These are phyloP conservation scores for Lignosus rhinocerotis DNA, from an alignment of 1,284 basidiomycete species.

Conservation along the genomic window DNA sequence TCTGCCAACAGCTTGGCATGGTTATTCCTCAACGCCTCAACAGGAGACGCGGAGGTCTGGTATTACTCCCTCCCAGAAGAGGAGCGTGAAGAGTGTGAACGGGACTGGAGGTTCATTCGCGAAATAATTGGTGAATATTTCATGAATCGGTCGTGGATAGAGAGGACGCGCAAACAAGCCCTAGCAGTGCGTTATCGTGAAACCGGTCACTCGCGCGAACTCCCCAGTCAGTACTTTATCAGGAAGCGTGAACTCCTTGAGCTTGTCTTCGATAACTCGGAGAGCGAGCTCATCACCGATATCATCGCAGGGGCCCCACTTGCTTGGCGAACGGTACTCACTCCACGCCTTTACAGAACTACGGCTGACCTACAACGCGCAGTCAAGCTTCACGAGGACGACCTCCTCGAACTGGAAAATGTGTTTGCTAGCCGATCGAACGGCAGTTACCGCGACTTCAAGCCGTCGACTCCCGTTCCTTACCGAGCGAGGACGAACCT, in stretches of 20 bases:
- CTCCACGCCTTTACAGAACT: background rate
- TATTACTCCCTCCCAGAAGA: constrained; percentile 26
- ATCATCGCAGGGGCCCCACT: background rate
- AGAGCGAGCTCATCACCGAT: background rate
- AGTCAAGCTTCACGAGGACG: background rate
- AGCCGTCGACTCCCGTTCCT: background rate
- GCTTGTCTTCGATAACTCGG: constrained; percentile 1
- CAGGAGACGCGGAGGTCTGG: constrained; percentile 31
- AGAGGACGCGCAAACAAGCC: constrained; percentile 27
- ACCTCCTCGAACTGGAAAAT: background rate
- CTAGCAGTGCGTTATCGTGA: constrained; percentile 31
- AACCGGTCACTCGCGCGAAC: constrained; percentile 24
- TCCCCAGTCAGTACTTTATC: constrained; percentile 33
- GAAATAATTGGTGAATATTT: constrained; percentile 28
- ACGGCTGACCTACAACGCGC: background rate
- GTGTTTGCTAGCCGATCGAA: background rate
- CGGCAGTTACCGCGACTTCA: background rate
- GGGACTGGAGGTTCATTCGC: constrained; percentile 31
- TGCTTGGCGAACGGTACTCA: background rate
- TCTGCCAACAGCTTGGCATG: constrained; percentile 23
- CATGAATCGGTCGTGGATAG: constrained; percentile 34
- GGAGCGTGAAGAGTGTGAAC: constrained; percentile 15
- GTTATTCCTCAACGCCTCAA: constrained; percentile 16
- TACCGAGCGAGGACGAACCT: background rate
- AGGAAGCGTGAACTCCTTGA: constrained; percentile 28